Evolutionary conservation across 805 yeast species (phyloP), one percentile per base, ranked within the genome.

Genomic region (Jamesozyma lodderae): DNA sequence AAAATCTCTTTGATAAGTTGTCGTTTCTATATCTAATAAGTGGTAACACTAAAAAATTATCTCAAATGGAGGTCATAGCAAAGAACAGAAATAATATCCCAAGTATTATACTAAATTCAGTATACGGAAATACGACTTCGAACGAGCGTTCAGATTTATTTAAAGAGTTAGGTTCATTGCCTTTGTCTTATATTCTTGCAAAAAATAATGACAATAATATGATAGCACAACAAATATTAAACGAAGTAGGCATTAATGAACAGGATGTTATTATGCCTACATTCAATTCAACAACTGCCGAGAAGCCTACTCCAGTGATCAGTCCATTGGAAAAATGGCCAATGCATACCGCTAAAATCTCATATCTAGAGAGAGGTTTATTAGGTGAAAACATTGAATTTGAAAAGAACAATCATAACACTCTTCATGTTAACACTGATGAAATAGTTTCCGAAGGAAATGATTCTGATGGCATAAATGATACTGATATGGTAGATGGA

Each of bases 131-230:
- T 55, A 77, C 81, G 54, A 81, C 84, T 40, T 70, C 78, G 29
- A 79, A 79, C 51, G 76, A 79, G 56, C 77, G 95, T 56, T 74
- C 88, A 28, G 69, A 74, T 49, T 74, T 81, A n/a, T 79, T 82
- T 49, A 72, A 80, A 35, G 76, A 81, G 48, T 77, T 82, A 36
- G 96, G 95, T 26, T 70, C 88, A 62, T 65, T 73, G 34, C 87
- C 97, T 6, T 72, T 92, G 52, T 97, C 97, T 2, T 92, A 87
- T 59, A 81, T 95, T 11, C 72, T 86, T 44, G 96, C 98, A 17
- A 84, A 82, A 59, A 69, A 90, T 19, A 82, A 79, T 49, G 95
- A 95, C 4, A 70, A 87, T 46, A 74, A 69, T 26, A 88, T 77
- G 23, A 66, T 79, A 40, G 95, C 95, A 17, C 73, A 75, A 35